phyloP scores from a whole-genome alignment of 2,329 filamentous ascomycete species.

The Lachnellula subtilissima region DNA sequence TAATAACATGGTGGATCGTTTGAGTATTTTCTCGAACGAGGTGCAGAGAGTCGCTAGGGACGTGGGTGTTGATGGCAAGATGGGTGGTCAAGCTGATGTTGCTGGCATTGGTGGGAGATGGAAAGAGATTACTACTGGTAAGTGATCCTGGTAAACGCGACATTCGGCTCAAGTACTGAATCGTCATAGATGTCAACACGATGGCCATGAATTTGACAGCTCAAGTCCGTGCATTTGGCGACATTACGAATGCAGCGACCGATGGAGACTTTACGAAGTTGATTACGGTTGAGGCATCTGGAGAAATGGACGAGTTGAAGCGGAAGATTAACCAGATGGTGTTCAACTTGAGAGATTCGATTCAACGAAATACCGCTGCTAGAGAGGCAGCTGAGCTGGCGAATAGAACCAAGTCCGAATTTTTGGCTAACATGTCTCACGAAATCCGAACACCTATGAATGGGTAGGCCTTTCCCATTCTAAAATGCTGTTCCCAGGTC shows the following conservation, averaged over 20 bases:
- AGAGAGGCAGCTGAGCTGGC: constrained; percentile 93
- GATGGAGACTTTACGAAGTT: constrained; percentile 96
- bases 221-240: constrained; percentile 94
- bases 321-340: constrained; percentile 99
- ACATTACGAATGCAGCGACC: constrained; percentile 96
- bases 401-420: constrained; percentile 97
- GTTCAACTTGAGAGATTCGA: constrained; percentile 88
- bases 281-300: constrained; percentile 93
- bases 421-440: constrained; percentile 98
- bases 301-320: constrained; percentile 98
- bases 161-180: constrained; percentile 1
- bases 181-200: constrained; percentile 29
- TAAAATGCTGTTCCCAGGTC: too few relatives aligned
- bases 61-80: constrained; percentile 95
- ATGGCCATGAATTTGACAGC: constrained; percentile 71
- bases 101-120: constrained; percentile 88
- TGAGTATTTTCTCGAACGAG: constrained; percentile 94
- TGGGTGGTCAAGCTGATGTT: constrained; percentile 95
- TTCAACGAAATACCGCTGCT: constrained; percentile 92
- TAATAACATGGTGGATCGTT: constrained; percentile 95
- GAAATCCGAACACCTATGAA: constrained; percentile 91
- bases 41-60: constrained; percentile 94
- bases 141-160: constrained; percentile 35
- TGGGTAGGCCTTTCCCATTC: too few relatives aligned
- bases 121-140: constrained; percentile 91